Base-by-base conservation (phyloP, 495 filamentous ascomycete genomes). In the Aspergillus leporis region DNA sequence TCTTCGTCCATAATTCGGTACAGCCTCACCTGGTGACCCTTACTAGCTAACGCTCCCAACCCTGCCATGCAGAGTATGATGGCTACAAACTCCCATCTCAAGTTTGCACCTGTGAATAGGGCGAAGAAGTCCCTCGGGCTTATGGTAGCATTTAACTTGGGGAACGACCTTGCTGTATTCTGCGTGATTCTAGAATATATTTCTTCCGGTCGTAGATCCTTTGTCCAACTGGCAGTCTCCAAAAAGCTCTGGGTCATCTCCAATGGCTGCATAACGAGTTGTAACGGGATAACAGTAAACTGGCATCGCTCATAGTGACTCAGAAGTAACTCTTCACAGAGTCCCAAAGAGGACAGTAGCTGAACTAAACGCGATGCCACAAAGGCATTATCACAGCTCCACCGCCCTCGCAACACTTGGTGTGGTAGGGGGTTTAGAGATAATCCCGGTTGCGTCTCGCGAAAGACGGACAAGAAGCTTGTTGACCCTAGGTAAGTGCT, bases 11-110 rank as follows among this genome's bases (percentile, higher is more conserved):
- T 22, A 8, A 53, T 38, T 46, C 7, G 4, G 18, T 10, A 38
- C 32, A 23, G 38, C 14, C 22, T 46, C 28, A 6, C 25, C 25
- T 28, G 25, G 6, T 3, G 25, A 28, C 34, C 22, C 16, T 21
- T 18, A 4, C 23, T 46, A 32, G 9, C 2, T 36, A 36, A 36
- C n/a, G 65, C 64, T 34, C 68, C 62, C 10, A 72, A 30, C 4
- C 70, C 77, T 52, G 74, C 74, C 38, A 74, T 62, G 13, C 70
- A 55, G n/a, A 79, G 76, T 1, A 83, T 62, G 16, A 80, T 53
- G 0, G 76, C 82, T 19, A 82, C 63, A 28, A 79, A 59, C 63
- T 85, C 82, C 80, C 81, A 84, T 16, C 81, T 72, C 14, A 83
- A 66, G 30, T 72, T 69, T 23, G 66, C 59, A 0, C 81, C 81